phyloP scores from a whole-genome alignment of 768 basidiomycete species.

The Daedalea quercina region DNA sequence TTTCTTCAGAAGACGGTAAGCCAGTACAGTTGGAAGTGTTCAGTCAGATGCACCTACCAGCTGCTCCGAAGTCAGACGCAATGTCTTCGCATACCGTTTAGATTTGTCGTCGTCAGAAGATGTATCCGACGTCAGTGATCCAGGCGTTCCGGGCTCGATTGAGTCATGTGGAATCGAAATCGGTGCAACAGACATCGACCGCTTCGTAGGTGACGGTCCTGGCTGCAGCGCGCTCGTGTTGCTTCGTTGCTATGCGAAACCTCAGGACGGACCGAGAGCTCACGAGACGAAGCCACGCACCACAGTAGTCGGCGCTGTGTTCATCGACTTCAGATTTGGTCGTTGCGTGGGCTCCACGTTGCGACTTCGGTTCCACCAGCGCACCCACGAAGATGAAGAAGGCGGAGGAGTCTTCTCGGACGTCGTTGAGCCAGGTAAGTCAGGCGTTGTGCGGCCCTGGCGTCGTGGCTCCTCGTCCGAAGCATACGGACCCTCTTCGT shows the following conservation, averaged over 20 bases:
- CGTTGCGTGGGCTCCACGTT: slow-evolving; percentile 12
- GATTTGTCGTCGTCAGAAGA: slow-evolving; percentile 1
- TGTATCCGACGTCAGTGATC: neutral
- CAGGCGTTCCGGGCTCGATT: neutral
- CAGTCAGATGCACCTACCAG: slow-evolving; percentile 40
- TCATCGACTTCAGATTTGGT: slow-evolving; percentile 3
- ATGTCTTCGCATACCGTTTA: slow-evolving; percentile 82
- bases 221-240: neutral
- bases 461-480: slow-evolving; percentile 3
- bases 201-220: neutral
- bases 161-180: neutral
- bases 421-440: slow-evolving; percentile 1
- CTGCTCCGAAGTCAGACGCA: slow-evolving; percentile 91
- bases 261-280: neutral
- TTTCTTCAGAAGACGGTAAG: slow-evolving; percentile 49
- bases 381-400: slow-evolving; percentile 67
- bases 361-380: slow-evolving; percentile 74
- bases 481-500: slow-evolving; percentile 19
- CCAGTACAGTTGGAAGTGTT: neutral
- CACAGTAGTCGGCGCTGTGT: slow-evolving; percentile 1
- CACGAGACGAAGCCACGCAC: neutral
- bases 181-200: neutral
- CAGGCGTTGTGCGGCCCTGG: slow-evolving; percentile 4
- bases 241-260: neutral
- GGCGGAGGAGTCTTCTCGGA: slow-evolving; percentile 20